Evolutionary conservation across 257 asterid genomes (phyloP).

Genomic region (Plectranthus barbatus): DNA sequence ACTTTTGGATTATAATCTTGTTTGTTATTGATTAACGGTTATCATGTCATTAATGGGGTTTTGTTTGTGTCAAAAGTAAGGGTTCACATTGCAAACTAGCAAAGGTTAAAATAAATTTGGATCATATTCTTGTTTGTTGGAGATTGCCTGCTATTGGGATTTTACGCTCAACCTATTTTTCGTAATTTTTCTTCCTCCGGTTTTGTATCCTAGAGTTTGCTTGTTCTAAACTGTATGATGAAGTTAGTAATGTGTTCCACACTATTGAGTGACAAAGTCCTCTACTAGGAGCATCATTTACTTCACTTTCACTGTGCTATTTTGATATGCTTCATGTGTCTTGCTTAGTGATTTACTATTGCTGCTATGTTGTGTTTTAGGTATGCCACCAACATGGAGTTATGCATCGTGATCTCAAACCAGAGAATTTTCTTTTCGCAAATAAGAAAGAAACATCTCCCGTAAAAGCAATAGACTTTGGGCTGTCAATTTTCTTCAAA

Average conservation of each 20-base stretch:
- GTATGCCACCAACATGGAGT: constrained; percentile 68
- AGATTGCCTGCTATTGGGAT: no score
- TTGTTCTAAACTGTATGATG: no score
- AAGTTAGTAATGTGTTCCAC: not conserved
- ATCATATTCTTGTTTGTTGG: no score
- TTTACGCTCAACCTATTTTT: no score
- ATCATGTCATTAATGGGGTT: no score
- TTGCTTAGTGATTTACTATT: not conserved
- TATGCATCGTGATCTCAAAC: constrained; percentile 80
- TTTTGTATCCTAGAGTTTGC: no score
- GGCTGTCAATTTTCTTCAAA: constrained; percentile 56
- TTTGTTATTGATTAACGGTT: no score
- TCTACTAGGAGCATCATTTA: not conserved
- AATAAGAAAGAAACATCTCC: constrained; percentile 61
- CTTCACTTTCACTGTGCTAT: not conserved
- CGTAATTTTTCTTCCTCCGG: no score
- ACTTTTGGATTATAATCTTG: no score
- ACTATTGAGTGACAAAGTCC: not conserved
- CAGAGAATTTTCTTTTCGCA: constrained; percentile 61
- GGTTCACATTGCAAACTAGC: no score
- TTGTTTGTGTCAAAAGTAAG: no score
- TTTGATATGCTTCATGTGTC: not conserved
- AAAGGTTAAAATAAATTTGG: no score
- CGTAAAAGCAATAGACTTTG: constrained; percentile 64
- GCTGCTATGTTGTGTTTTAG: constrained; percentile 22